These are phyloP conservation scores for Phaeoacremonium minimum DNA, from an alignment of 2,329 filamentous ascomycete species.

Conservation along the genomic window DNA sequence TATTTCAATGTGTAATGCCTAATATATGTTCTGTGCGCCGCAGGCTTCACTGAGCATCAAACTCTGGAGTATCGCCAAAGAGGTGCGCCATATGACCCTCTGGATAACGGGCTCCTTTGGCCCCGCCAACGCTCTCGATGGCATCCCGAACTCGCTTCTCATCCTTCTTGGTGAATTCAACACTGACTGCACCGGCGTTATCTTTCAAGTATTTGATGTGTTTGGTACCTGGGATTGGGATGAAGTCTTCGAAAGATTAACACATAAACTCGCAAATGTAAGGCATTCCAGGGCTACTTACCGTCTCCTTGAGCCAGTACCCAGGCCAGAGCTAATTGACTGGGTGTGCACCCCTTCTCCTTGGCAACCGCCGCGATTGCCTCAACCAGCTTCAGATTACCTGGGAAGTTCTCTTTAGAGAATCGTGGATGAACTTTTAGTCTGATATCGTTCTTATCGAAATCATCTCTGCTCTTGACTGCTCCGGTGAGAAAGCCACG, in stretches of 20 bases:
- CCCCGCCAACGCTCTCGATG: constrained; percentile 21
- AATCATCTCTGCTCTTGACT: constrained; percentile 36
- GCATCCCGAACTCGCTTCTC: constrained; percentile 26
- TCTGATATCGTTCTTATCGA: constrained; percentile 32
- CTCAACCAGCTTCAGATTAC: constrained; percentile 33
- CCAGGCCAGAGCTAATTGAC: constrained; percentile 53
- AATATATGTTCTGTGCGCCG: no score
- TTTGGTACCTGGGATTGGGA: constrained; percentile 29
- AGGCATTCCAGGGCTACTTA: no score
- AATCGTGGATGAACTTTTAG: constrained; percentile 34
- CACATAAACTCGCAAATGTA: no score
- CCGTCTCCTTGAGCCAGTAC: constrained; percentile 39
- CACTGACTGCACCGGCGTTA: constrained; percentile 19
- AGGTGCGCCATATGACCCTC: neutral
- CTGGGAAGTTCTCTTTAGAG: constrained; percentile 41
- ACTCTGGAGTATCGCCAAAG: no score
- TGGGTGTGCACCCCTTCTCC: constrained; percentile 33
- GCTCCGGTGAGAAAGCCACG: constrained; percentile 47
- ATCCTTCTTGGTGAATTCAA: constrained; percentile 28
- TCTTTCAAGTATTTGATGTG: constrained; percentile 15
- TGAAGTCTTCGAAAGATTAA: no score
- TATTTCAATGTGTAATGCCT: no score
- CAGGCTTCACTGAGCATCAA: no score
- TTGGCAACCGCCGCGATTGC: constrained; percentile 17
- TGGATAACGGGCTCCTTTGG: constrained; percentile 7